A percentile compares a stretch with the other conserved stretches of the same genome.
Conservation (phyloP, 1,284 basidiomycete species). For the Ceratobasidium sp. region DNA sequence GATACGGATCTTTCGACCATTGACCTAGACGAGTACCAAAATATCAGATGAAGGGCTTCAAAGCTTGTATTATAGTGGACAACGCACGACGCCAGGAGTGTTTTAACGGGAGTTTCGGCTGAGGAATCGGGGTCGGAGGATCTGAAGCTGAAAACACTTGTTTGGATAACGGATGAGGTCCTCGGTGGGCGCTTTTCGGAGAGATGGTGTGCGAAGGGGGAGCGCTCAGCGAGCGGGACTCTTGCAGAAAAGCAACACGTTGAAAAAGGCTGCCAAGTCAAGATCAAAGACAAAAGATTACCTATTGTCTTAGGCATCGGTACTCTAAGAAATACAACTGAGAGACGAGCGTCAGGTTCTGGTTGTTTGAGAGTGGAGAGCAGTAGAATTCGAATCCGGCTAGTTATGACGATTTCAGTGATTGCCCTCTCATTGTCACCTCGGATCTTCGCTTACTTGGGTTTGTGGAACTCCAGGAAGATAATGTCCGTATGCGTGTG, state of each 20-base stretch:
- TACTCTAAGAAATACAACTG: not conserved
- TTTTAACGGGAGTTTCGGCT: conserved; percentile 27
- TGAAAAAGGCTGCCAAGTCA: conserved; percentile 22
- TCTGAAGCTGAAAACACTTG: conserved; percentile 27
- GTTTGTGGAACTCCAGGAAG: not conserved
- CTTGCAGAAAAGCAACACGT: conserved; percentile 23
- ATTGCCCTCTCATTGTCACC: conserved; percentile 38
- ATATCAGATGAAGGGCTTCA: conserved; percentile 9
- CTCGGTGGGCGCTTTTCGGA: conserved; percentile 25
- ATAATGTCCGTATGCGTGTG: not conserved
- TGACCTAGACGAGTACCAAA: conserved; percentile 12
- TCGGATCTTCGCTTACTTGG: conserved; percentile 28
- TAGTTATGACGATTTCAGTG: conserved; percentile 46
- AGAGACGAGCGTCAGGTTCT: not conserved
- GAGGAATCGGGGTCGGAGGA: not conserved
- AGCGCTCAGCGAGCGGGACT: conserved; percentile 44
- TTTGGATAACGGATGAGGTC: conserved; percentile 26
- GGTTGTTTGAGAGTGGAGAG: conserved; percentile 22
- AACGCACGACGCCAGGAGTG: conserved; percentile 42
- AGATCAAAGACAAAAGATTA: conserved; percentile 3
- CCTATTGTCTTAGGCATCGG: conserved; percentile 41
- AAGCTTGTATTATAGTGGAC: not conserved
- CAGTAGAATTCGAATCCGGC: conserved; percentile 32
- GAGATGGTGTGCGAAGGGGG: conserved; percentile 34
- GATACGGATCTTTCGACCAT: conserved; percentile 33